These are phyloP conservation scores for Globisporangium paroecandrum DNA, from an alignment of 352 stramenopile species.

Conservation along the genomic window DNA sequence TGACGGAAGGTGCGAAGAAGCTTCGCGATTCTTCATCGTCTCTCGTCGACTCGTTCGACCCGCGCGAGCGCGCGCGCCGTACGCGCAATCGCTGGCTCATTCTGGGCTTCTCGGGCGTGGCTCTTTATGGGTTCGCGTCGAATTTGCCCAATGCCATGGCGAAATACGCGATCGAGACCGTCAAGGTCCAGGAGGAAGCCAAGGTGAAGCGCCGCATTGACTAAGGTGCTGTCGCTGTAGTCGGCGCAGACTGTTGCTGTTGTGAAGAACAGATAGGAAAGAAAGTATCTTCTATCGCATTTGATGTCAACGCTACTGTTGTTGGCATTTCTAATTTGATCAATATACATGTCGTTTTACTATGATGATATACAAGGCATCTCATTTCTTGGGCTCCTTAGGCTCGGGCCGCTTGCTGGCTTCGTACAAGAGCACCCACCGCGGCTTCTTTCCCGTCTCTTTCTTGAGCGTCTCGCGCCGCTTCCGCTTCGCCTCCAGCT, in stretches of 20 bases:
- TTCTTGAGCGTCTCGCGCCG: conserved; percentile 46
- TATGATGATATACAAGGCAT: neutral
- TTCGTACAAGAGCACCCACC: conserved; percentile 69
- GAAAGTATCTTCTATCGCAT: neutral
- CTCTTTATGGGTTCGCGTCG: conserved; percentile 75
- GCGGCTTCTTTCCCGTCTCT: conserved; percentile 55
- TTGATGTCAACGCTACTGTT: neutral
- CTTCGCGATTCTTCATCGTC: conserved; percentile 47
- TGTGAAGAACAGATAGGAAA: neutral
- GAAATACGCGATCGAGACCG: conserved; percentile 64
- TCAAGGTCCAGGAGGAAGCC: conserved; percentile 46
- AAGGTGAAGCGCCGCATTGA: conserved; percentile 29
- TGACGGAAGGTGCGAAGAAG: conserved; percentile 40
- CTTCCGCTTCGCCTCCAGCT: conserved; percentile 47
- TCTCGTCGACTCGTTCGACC: conserved; percentile 52
- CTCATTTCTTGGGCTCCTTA: conserved; percentile 20
- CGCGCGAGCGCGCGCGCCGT: conserved; percentile 30
- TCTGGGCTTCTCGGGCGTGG: conserved; percentile 59
- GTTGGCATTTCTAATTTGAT: neutral
- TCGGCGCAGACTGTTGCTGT: neutral
- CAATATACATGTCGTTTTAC: neutral
- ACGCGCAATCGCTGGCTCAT: conserved; percentile 59
- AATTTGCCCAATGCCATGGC: conserved; percentile 55
- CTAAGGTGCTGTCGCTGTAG: neutral
- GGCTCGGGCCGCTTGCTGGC: conserved; percentile 43